These are phyloP conservation scores for Sclerotinia sclerotiorum DNA, from an alignment of 2,329 filamentous ascomycete species.

Conservation along the genomic window DNA sequence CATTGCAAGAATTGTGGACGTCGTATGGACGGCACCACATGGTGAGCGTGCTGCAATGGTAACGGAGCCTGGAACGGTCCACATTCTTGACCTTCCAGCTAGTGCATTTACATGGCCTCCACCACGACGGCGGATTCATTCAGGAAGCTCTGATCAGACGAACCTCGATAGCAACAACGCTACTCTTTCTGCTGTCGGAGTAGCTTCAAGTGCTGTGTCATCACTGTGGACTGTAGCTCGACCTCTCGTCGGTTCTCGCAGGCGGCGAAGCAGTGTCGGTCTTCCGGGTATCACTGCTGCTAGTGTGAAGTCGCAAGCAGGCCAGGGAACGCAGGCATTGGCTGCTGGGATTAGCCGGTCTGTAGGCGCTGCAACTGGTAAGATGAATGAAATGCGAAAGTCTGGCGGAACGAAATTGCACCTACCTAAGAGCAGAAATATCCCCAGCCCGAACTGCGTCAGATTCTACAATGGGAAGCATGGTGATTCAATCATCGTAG, in stretches of 20 bases:
- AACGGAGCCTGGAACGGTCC: constrained; percentile 92
- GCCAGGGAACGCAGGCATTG: constrained; percentile 71
- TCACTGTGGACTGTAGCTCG: constrained; percentile 40
- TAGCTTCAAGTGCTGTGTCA: constrained; percentile 40
- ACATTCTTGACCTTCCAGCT: constrained; percentile 82
- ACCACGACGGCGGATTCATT: constrained; percentile 49
- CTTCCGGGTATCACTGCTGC: constrained; percentile 36
- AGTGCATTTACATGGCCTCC: constrained; percentile 81
- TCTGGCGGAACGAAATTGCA: constrained; percentile 74
- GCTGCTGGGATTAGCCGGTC: constrained; percentile 74
- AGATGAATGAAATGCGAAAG: constrained; percentile 69
- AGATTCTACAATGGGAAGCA: constrained; percentile 64
- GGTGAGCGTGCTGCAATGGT: constrained; percentile 85
- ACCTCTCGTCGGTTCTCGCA: constrained; percentile 38
- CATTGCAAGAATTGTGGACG: constrained; percentile 84
- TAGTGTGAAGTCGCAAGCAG: constrained; percentile 50
- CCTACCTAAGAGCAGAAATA: constrained; percentile 56
- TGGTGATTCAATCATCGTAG: constrained; percentile 61
- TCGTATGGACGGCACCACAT: constrained; percentile 79
- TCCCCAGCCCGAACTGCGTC: constrained; percentile 59
- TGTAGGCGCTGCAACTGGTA: constrained; percentile 67
- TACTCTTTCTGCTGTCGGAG: constrained; percentile 46
- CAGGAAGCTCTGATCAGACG: constrained; percentile 27
- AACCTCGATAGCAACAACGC: constrained; percentile 47
- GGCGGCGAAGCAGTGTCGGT: constrained; percentile 39